These are phyloP conservation scores for Catharanthus roseus DNA, from an alignment of 257 asterid species.

Conservation along the genomic window DNA sequence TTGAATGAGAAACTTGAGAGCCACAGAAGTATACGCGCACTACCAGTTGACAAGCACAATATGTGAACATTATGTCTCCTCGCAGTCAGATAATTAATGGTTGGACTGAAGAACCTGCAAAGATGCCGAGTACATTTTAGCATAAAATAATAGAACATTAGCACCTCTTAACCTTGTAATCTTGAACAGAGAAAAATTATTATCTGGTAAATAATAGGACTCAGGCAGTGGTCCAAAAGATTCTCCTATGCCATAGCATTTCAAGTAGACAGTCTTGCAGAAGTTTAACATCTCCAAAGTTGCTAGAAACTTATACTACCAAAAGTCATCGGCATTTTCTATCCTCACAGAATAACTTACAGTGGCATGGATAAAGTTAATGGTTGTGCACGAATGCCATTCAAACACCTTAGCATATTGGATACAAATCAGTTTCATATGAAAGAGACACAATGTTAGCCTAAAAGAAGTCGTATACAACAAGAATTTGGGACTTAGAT, in stretches of 20 bases:
- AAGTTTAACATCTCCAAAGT: background rate
- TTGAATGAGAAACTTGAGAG: conserved; percentile 2
- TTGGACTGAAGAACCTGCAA: conserved; percentile 90
- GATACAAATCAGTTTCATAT: background rate
- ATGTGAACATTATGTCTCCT: conserved; percentile 58
- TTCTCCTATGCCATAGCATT: background rate
- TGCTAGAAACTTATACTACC: background rate
- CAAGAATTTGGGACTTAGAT: conserved; percentile 7
- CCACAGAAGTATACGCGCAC: conserved; percentile 15
- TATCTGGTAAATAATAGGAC: background rate
- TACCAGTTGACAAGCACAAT: conserved; percentile 83
- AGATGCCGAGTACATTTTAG: background rate
- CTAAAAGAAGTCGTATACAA: background rate
- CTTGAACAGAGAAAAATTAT: background rate
- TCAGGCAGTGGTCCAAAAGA: background rate
- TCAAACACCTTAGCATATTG: too few species aligned
- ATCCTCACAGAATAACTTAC: background rate
- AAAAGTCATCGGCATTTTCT: background rate
- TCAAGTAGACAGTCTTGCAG: background rate
- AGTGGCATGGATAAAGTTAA: background rate
- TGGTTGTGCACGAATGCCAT: background rate
- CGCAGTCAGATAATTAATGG: conserved; percentile 57
- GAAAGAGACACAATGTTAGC: conserved; percentile 3
- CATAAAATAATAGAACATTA: background rate
- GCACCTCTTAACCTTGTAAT: background rate